Conservation (phyloP, 805 yeast species). For the Hanseniaspora mollemarum region DNA sequence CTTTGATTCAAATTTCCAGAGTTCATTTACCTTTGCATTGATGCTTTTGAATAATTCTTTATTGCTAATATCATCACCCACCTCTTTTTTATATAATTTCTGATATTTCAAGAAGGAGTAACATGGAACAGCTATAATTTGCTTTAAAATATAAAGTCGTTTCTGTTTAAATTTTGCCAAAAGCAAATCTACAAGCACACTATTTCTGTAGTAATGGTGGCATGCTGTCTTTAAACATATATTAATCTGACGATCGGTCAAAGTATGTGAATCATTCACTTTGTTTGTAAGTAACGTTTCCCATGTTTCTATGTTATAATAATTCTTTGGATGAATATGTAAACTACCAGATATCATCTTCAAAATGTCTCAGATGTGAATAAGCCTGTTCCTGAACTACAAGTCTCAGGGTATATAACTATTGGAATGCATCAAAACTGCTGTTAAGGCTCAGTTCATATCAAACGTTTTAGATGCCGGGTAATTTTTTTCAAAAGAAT, state of each 20-base stretch:
- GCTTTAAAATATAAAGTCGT: neutral
- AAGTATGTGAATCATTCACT: neutral
- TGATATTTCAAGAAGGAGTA: constrained; percentile 3
- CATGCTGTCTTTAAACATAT: constrained; percentile 2
- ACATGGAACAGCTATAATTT: constrained; percentile 5
- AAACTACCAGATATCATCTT: neutral
- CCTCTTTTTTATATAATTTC: neutral
- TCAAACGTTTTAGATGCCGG: too few species aligned
- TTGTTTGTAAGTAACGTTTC: neutral
- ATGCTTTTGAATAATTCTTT: neutral
- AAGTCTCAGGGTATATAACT: too few species aligned
- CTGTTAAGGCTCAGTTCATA: too few species aligned
- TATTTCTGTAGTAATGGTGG: constrained; percentile 5
- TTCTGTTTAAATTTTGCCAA: neutral
- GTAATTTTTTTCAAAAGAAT: too few species aligned
- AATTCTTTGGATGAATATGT: neutral
- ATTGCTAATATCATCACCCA: neutral
- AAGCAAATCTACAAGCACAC: neutral
- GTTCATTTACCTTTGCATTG: neutral
- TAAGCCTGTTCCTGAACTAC: neutral
- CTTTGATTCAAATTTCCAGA: constrained; percentile 8
- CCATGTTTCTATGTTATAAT: neutral
- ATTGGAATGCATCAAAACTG: too few species aligned
- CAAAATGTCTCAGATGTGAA: neutral
- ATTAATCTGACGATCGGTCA: neutral